phyloP scores from a whole-genome alignment of 2,329 filamentous ascomycete species.

The Blastomyces emzantsi region DNA sequence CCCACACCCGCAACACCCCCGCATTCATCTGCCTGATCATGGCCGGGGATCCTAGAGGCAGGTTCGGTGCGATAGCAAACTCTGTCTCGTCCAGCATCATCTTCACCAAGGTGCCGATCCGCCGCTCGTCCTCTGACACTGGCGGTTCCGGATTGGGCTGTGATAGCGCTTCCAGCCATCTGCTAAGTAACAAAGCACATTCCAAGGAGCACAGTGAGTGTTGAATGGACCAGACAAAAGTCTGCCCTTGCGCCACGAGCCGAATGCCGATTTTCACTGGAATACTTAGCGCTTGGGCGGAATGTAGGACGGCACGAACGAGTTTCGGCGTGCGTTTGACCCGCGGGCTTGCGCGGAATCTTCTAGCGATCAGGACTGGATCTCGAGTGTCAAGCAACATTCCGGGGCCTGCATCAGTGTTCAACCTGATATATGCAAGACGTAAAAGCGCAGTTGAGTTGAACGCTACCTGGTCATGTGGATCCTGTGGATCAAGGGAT shows the following conservation, averaged over 20 bases:
- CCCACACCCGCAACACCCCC: slow-evolving; percentile 36
- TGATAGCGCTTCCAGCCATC: slow-evolving; percentile 32
- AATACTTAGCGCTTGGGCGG: slow-evolving; percentile 58
- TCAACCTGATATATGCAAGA: slow-evolving; percentile 49
- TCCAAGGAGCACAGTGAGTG: slow-evolving; percentile 34
- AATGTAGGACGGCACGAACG: slow-evolving; percentile 55
- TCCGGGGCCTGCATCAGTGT: slow-evolving; percentile 52
- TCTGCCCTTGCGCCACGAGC: slow-evolving; percentile 33
- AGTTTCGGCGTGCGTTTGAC: slow-evolving; percentile 50
- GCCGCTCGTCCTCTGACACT: slow-evolving; percentile 31
- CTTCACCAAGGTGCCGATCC: slow-evolving; percentile 31
- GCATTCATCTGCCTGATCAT: slow-evolving; percentile 31
- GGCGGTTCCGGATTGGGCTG: slow-evolving; percentile 26
- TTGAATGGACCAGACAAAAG: slow-evolving; percentile 29
- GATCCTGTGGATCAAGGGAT: slow-evolving; percentile 23
- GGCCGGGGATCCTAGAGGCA: slow-evolving; percentile 20
- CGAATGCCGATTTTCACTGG: slow-evolving; percentile 30
- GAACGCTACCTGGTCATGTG: slow-evolving; percentile 54
- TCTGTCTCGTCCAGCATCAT: slow-evolving; percentile 31
- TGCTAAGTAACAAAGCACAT: slow-evolving; percentile 34
- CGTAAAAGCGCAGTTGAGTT: slow-evolving; percentile 56
- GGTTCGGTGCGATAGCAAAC: background rate
- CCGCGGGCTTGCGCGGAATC: slow-evolving; percentile 47
- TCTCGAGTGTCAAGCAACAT: slow-evolving; percentile 56
- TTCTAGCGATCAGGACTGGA: slow-evolving; percentile 50